Evolutionary conservation across 208 protist genomes (phyloP).

Genomic region (Balamuthia mandrillaris): DNA sequence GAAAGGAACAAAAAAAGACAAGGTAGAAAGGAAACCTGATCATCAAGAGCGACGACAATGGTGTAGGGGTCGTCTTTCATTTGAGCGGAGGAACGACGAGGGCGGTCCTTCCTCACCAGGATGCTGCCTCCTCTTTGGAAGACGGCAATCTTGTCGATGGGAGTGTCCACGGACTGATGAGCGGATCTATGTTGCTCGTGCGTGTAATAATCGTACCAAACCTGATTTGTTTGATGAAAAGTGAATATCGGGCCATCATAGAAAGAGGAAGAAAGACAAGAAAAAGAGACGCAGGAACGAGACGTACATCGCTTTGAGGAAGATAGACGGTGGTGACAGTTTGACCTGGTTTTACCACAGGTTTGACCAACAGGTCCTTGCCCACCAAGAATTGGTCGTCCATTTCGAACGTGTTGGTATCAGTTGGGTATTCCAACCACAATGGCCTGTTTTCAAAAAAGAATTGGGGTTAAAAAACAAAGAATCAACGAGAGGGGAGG

Average conservation of each 20-base stretch:
- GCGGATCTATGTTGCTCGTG: too few species aligned
- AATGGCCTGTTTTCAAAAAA: conserved; percentile 81
- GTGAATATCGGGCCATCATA: too few species aligned
- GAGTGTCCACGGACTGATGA: conserved; percentile 74
- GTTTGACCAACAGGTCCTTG: conserved; percentile 80
- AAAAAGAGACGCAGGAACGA: conserved; percentile 70
- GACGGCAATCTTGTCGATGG: conserved; percentile 84
- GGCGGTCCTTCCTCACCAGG: conserved; percentile 83
- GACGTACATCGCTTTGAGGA: conserved; percentile 79
- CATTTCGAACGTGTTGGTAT: conserved; percentile 73
- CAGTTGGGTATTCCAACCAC: conserved; percentile 87
- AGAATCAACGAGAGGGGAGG: not conserved
- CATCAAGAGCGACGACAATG: conserved; percentile 79
- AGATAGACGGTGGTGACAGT: conserved; percentile 73
- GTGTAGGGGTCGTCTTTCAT: conserved; percentile 88
- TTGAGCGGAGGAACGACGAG: conserved; percentile 77
- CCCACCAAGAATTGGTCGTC: conserved; percentile 88
- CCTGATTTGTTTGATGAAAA: too few species aligned
- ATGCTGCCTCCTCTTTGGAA: conserved; percentile 88
- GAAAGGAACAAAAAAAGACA: not conserved
- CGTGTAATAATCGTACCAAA: conserved; percentile 58
- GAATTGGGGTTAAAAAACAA: not conserved
- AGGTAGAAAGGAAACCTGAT: not conserved
- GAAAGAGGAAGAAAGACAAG: not conserved
- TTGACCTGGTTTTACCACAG: conserved; percentile 72